A percentile compares a stretch with the other conserved stretches of the same genome.
These are phyloP conservation scores for Penicillium manginii DNA, from an alignment of 495 filamentous ascomycete species.

Conservation along the genomic window DNA sequence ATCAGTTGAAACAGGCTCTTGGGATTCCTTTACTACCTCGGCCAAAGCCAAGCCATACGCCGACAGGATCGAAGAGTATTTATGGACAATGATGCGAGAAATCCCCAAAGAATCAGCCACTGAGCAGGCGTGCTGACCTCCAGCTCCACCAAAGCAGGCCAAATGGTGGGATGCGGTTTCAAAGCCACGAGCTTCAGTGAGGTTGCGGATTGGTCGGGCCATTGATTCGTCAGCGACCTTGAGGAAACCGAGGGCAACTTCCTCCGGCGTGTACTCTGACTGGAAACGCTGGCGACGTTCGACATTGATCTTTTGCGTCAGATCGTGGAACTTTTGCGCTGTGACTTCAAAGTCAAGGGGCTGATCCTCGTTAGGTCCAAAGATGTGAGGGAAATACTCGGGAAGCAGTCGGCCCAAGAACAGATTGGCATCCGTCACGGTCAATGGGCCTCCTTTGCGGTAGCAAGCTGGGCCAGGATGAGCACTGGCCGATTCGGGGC, in stretches of 20 bases:
- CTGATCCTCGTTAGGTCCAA: conserved; percentile 89
- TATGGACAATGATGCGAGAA: conserved; percentile 57
- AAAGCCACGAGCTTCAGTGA: conserved; percentile 56
- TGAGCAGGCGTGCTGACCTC: conserved; percentile 57
- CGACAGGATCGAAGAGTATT: conserved; percentile 55
- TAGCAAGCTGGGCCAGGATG: conserved; percentile 96
- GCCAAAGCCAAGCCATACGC: conserved; percentile 59
- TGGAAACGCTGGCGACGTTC: conserved; percentile 56
- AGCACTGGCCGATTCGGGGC: conserved; percentile 89
- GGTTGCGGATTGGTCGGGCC: conserved; percentile 56
- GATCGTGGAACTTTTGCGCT: conserved; percentile 72
- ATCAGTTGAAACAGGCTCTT: conserved; percentile 49
- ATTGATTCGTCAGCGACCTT: conserved; percentile 60
- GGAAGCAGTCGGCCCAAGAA: conserved; percentile 86
- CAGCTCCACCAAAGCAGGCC: conserved; percentile 59
- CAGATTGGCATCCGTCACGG: conserved; percentile 93
- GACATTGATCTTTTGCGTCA: conserved; percentile 78
- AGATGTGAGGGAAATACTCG: conserved; percentile 97
- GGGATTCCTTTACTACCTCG: conserved; percentile 55
- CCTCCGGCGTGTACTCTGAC: conserved; percentile 78
- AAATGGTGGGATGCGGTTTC: conserved; percentile 55
- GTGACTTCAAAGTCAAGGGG: conserved; percentile 80
- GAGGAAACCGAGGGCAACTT: conserved; percentile 73
- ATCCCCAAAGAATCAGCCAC: conserved; percentile 57
- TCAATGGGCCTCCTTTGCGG: conserved; percentile 88